Conservation (phyloP, 2,329 filamentous ascomycete species). For the Chaetomium sp. region DNA sequence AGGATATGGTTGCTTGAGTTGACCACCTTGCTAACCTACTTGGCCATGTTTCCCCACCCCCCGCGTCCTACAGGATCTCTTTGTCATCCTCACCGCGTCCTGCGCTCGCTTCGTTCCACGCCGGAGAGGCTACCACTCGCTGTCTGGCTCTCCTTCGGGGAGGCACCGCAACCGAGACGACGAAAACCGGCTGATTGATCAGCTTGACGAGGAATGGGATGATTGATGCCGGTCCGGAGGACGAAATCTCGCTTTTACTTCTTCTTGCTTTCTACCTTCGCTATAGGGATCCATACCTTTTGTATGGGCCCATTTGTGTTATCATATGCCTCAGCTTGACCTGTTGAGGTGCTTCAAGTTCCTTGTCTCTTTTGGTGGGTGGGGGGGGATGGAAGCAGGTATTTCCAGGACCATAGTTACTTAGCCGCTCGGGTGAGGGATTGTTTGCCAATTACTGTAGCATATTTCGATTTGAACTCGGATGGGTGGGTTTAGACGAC, state of each 20-base stretch:
- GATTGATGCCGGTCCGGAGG: slow-evolving; percentile 37
- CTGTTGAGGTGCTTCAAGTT: too few relatives aligned
- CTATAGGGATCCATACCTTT: background rate
- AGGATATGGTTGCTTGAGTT: background rate
- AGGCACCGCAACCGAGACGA: slow-evolving; percentile 58
- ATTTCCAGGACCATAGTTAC: too few relatives aligned
- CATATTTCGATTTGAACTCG: too few relatives aligned
- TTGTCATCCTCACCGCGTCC: slow-evolving; percentile 62
- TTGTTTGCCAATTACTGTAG: too few relatives aligned
- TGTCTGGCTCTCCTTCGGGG: slow-evolving; percentile 49
- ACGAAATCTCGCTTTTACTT: background rate
- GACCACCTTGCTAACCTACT: background rate
- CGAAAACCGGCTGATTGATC: slow-evolving; percentile 90
- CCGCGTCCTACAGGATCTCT: slow-evolving; percentile 45
- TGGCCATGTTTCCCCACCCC: too few relatives aligned
- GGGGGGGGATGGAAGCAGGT: too few relatives aligned
- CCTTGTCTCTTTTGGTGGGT: too few relatives aligned
- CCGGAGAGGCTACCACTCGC: slow-evolving; percentile 59
- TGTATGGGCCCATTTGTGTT: background rate
- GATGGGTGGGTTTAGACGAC: too few relatives aligned
- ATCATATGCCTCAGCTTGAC: background rate
- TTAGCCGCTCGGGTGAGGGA: too few relatives aligned
- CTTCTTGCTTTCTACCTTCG: background rate
- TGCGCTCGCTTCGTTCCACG: slow-evolving; percentile 61
- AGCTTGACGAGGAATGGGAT: slow-evolving; percentile 96